A percentile compares a stretch with the other conserved stretches of the same genome.
These are phyloP conservation scores for Wickerhamiella vanderwaltii DNA, from an alignment of 805 yeast species.

Conservation along the genomic window DNA sequence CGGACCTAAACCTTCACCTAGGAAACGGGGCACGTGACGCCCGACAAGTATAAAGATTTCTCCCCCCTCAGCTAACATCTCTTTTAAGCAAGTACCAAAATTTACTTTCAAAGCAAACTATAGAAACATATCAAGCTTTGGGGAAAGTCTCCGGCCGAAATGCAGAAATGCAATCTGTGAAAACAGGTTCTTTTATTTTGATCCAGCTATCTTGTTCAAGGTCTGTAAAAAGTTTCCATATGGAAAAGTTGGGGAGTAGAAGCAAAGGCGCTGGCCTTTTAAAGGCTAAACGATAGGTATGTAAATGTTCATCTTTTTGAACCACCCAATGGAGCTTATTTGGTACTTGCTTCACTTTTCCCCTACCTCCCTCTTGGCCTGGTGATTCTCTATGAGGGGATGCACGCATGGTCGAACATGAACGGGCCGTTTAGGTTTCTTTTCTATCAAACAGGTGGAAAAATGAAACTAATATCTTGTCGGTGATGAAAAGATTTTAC, in stretches of 20 bases:
- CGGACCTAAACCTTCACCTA: no score
- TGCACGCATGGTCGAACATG: slow-evolving; percentile 23
- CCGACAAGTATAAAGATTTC: not conserved
- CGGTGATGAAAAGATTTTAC: slow-evolving; percentile 24
- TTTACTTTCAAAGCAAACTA: slow-evolving; percentile 25
- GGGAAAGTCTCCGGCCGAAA: slow-evolving; percentile 28
- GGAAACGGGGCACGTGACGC: slow-evolving; percentile 10
- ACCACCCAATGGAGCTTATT: slow-evolving; percentile 27
- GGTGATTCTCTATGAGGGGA: slow-evolving; percentile 2
- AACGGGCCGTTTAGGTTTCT: no score
- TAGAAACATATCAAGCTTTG: slow-evolving; percentile 23
- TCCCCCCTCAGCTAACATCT: not conserved
- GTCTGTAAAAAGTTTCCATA: slow-evolving; percentile 12
- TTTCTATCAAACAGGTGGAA: no score
- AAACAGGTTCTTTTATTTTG: not conserved
- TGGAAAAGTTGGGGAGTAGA: slow-evolving; percentile 11
- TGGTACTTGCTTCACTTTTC: slow-evolving; percentile 16
- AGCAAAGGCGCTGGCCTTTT: slow-evolving; percentile 18
- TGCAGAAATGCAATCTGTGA: slow-evolving; percentile 21
- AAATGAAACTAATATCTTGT: no score
- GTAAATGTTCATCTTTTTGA: slow-evolving; percentile 18
- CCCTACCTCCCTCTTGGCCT: not conserved
- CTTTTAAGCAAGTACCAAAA: slow-evolving; percentile 14
- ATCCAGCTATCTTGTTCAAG: slow-evolving; percentile 13
- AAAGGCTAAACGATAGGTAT: slow-evolving; percentile 24